phyloP scores from a whole-genome alignment of 768 basidiomycete species.

The Hericium rajendrae region DNA sequence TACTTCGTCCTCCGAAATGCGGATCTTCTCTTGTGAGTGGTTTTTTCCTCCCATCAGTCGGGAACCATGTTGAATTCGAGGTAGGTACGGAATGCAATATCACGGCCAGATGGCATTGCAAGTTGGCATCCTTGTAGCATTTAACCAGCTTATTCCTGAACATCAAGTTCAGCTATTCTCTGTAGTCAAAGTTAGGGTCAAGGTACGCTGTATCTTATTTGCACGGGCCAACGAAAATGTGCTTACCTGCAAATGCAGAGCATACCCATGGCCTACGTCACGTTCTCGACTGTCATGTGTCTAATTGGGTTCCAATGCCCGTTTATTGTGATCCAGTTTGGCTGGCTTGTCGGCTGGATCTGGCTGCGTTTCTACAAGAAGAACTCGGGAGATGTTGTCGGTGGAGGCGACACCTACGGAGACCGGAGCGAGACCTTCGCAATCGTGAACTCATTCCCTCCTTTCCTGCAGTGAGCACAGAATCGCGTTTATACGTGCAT shows the following conservation, averaged over 20 bases:
- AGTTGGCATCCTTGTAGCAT: constrained; percentile 83
- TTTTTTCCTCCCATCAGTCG: constrained; percentile 13
- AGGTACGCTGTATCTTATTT: constrained; percentile 38
- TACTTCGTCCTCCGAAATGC: constrained; percentile 59
- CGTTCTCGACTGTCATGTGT: constrained; percentile 79
- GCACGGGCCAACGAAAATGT: neutral
- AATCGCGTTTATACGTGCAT: neutral
- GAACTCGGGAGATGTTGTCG: constrained; percentile 53
- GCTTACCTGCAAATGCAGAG: constrained; percentile 36
- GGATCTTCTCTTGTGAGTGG: constrained; percentile 64
- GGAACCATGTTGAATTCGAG: neutral
- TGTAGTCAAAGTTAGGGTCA: constrained; percentile 76
- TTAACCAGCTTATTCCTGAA: constrained; percentile 96
- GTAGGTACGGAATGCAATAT: constrained; percentile 80
- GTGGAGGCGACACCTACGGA: constrained; percentile 67
- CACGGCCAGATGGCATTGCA: constrained; percentile 92
- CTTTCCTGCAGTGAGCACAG: constrained; percentile 69
- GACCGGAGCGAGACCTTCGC: constrained; percentile 96
- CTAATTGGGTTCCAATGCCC: constrained; percentile 81
- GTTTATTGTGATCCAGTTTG: constrained; percentile 93
- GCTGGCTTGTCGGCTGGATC: constrained; percentile 95
- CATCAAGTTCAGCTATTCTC: constrained; percentile 94
- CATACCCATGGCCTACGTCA: constrained; percentile 90
- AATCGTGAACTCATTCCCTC: constrained; percentile 94
- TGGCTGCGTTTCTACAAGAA: constrained; percentile 97